A percentile compares a stretch with the other conserved stretches of the same genome.
Conservation (phyloP, 768 basidiomycete species). For the Naganishia randhawae region DNA sequence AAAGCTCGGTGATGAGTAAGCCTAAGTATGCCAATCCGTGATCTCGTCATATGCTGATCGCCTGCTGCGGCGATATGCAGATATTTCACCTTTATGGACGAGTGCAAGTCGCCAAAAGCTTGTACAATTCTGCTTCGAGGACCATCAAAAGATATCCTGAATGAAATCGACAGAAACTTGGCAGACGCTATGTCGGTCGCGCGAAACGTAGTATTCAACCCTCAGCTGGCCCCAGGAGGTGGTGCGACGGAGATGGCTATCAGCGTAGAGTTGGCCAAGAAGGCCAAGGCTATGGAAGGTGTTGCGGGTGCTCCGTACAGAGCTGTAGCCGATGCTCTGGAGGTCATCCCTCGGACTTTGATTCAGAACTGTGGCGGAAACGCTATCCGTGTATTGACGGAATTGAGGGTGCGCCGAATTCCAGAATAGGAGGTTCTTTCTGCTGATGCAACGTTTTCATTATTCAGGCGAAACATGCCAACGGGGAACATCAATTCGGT, state of each 20-base stretch:
- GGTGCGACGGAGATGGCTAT: slow-evolving; percentile 99
- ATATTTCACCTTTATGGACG: slow-evolving; percentile 95
- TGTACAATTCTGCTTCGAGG: slow-evolving; percentile 97
- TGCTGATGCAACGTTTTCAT: neutral
- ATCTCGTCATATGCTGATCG: neutral
- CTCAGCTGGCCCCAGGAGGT: slow-evolving; percentile 85
- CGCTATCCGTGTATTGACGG: slow-evolving; percentile 85
- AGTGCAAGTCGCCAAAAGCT: slow-evolving; percentile 84
- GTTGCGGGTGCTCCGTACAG: slow-evolving; percentile 87
- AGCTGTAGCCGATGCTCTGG: slow-evolving; percentile 92
- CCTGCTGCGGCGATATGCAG: slow-evolving; percentile 51
- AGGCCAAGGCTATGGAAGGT: slow-evolving; percentile 74
- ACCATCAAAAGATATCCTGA: slow-evolving; percentile 95
- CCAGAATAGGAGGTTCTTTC: neutral
- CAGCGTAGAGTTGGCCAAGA: slow-evolving; percentile 68
- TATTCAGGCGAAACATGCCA: slow-evolving; percentile 84
- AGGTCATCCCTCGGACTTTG: slow-evolving; percentile 91
- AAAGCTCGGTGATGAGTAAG: slow-evolving; percentile 90
- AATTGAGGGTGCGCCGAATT: slow-evolving; percentile 67
- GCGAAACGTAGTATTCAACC: slow-evolving; percentile 94
- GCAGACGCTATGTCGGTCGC: slow-evolving; percentile 97
- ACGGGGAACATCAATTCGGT: slow-evolving; percentile 84
- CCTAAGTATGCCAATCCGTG: neutral
- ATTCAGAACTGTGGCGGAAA: slow-evolving; percentile 95
- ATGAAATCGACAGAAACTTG: slow-evolving; percentile 95